A percentile compares a stretch with the other conserved stretches of the same genome.
phyloP scores from a whole-genome alignment of 306 rosid genomes.

The Acacia crassicarpa region DNA sequence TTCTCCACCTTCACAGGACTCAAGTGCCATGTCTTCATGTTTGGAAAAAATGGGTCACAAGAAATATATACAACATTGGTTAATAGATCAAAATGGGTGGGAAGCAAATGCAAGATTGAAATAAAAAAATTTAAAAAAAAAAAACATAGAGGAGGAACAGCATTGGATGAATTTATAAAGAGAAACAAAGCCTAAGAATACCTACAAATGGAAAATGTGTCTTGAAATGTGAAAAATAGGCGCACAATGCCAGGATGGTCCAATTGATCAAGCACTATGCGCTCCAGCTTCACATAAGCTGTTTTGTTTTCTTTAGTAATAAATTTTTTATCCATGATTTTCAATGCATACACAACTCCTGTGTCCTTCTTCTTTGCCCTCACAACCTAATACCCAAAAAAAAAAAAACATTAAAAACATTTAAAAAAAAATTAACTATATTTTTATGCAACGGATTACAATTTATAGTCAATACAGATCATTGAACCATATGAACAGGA shows the following conservation, averaged over 20 bases:
- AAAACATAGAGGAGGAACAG: slow-evolving; percentile 16
- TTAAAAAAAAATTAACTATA: background rate
- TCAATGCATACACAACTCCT: slow-evolving; percentile 86
- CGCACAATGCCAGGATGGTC: slow-evolving; percentile 97
- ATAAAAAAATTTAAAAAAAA: too few species aligned
- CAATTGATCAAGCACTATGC: slow-evolving; percentile 94
- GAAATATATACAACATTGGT: slow-evolving; percentile 34
- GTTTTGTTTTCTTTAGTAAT: slow-evolving; percentile 97
- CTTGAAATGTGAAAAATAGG: slow-evolving; percentile 96
- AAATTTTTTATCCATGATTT: slow-evolving; percentile 98
- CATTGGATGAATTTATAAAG: slow-evolving; percentile 10
- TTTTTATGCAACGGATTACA: background rate
- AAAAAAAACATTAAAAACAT: background rate
- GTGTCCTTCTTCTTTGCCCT: slow-evolving; percentile 98
- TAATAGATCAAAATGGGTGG: slow-evolving; percentile 29
- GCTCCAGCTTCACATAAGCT: slow-evolving; percentile 96
- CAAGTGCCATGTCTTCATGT: slow-evolving; percentile 95
- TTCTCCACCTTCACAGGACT: slow-evolving; percentile 99
- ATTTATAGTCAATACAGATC: background rate
- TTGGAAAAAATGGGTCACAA: slow-evolving; percentile 16
- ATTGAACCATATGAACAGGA: background rate
- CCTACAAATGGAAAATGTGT: slow-evolving; percentile 92
- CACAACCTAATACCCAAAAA: slow-evolving; percentile 62
- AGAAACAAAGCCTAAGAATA: slow-evolving; percentile 41
- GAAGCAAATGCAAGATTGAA: slow-evolving; percentile 7